Conservation (phyloP, 164 flowering plant species). For the Aristolochia fimbriata region DNA sequence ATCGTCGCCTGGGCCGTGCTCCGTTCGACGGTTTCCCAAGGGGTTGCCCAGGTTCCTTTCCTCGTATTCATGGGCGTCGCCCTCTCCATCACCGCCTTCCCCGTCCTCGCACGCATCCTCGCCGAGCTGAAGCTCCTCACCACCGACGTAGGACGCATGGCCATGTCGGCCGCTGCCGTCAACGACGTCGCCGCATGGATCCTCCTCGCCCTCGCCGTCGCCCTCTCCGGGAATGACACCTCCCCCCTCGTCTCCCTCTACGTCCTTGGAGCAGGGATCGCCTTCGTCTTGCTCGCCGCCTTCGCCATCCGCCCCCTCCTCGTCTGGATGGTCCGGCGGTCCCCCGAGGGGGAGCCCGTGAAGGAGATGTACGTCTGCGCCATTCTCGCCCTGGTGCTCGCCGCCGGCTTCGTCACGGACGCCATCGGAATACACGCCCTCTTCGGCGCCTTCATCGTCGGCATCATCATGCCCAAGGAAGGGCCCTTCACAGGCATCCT, state of each 20-base stretch:
- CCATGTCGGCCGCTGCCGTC: conserved; percentile 29
- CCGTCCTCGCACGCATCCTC: conserved; percentile 29
- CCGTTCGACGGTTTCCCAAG: conserved; percentile 14
- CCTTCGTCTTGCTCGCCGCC: conserved; percentile 9
- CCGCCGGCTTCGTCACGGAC: conserved; percentile 18
- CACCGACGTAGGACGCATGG: conserved; percentile 24
- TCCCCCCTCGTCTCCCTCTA: conserved; percentile 17
- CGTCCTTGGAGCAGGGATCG: conserved; percentile 15
- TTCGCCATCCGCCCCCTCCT: conserved; percentile 12
- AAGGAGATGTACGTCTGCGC: conserved; percentile 18
- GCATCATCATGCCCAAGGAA: conserved; percentile 19
- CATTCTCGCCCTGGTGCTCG: conserved; percentile 14
- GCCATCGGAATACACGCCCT: conserved; percentile 22
- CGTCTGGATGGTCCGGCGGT: conserved; percentile 13
- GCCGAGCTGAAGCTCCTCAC: conserved; percentile 28
- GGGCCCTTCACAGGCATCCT: conserved; percentile 19
- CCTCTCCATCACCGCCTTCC: conserved; percentile 28
- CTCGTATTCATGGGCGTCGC: conserved; percentile 30
- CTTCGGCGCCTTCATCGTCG: conserved; percentile 21
- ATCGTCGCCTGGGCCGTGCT: conserved; percentile 19
- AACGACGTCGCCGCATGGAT: conserved; percentile 32
- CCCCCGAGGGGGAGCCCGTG: conserved; percentile 19
- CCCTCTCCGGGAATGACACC: conserved; percentile 14
- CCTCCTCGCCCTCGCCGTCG: conserved; percentile 25
- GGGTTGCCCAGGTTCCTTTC: conserved; percentile 10